phyloP scores from a whole-genome alignment of 2,329 filamentous ascomycete species.

The Aspergillus luchuensis region DNA sequence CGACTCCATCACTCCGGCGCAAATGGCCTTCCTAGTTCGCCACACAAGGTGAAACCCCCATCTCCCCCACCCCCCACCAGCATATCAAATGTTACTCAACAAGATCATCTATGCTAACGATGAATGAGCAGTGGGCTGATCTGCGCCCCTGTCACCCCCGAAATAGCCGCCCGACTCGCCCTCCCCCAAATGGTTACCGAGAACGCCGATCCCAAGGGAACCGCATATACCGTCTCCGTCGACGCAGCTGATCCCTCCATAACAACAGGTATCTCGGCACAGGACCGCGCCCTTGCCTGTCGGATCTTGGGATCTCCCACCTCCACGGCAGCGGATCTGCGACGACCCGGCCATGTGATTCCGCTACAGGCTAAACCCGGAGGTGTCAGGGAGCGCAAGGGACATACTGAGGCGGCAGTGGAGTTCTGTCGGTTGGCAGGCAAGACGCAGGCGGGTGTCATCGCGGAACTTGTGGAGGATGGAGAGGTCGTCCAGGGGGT shows the following conservation, averaged over 20 bases:
- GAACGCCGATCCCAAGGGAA: slow-evolving; percentile 77
- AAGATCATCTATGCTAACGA: background rate
- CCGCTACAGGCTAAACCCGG: slow-evolving; percentile 78
- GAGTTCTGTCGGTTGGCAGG: slow-evolving; percentile 87
- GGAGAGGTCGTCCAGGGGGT: slow-evolving; percentile 71
- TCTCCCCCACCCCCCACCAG: background rate
- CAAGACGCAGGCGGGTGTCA: slow-evolving; percentile 74
- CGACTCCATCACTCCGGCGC: slow-evolving; percentile 76
- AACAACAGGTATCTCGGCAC: slow-evolving; percentile 86
- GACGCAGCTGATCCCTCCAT: slow-evolving; percentile 73
- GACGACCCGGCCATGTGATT: slow-evolving; percentile 86
- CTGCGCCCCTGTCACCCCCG: slow-evolving; percentile 77
- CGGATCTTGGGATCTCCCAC: slow-evolving; percentile 70
- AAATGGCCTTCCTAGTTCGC: slow-evolving; percentile 96
- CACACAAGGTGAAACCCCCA: slow-evolving; percentile 62
- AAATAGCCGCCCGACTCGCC: slow-evolving; percentile 68
- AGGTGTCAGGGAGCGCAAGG: slow-evolving; percentile 75
- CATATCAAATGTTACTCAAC: background rate
- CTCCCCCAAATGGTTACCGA: slow-evolving; percentile 92
- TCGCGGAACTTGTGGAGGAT: slow-evolving; percentile 89
- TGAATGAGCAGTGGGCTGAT: slow-evolving; percentile 68
- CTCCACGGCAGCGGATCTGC: slow-evolving; percentile 63
- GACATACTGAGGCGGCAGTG: slow-evolving; percentile 91
- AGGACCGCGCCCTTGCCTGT: slow-evolving; percentile 82
- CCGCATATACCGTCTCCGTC: slow-evolving; percentile 89